Evolutionary conservation across 768 basidiomycete genomes (phyloP).

Genomic region (Hortiboletus campestris): DNA sequence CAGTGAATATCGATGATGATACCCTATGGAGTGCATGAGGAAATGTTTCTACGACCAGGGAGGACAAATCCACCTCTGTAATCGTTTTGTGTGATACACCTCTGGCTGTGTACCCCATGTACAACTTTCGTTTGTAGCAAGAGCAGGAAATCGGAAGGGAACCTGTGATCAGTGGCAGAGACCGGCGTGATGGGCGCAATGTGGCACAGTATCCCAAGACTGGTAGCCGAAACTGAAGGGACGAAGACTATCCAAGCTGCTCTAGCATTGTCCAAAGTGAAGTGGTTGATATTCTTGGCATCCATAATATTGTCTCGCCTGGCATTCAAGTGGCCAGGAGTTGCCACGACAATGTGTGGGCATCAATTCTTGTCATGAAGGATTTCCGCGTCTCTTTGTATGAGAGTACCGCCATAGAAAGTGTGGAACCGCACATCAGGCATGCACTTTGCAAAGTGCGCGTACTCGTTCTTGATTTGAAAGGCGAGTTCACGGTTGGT

Average conservation of each 20-base stretch:
- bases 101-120: conserved; percentile 70
- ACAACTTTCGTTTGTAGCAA: conserved; percentile 23
- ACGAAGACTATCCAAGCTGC: conserved; percentile 96
- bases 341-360: conserved; percentile 98
- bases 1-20: conserved; percentile 83
- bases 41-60: background rate
- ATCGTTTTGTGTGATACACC: conserved; percentile 97
- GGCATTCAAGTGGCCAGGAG: conserved; percentile 95
- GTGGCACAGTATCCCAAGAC: conserved; percentile 39
- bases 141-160: conserved; percentile 34
- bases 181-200: conserved; percentile 43
- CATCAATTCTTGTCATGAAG: conserved; percentile 96
- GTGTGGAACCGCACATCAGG: conserved; percentile 96
- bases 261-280: conserved; percentile 99
- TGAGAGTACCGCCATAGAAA: conserved; percentile 96
- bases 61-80: conserved; percentile 72
- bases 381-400: conserved; percentile 88
- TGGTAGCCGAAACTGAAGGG: conserved; percentile 68
- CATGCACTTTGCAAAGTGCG: conserved; percentile 99
- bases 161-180: conserved; percentile 33
- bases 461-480: conserved; percentile 99
- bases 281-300: conserved; percentile 96
- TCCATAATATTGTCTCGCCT: conserved; percentile 94
- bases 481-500: conserved; percentile 98
- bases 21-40: conserved; percentile 51